These are phyloP conservation scores for Neoscytalidium dimidiatum DNA, from an alignment of 2,329 filamentous ascomycete genomes.

Conservation along the genomic window DNA sequence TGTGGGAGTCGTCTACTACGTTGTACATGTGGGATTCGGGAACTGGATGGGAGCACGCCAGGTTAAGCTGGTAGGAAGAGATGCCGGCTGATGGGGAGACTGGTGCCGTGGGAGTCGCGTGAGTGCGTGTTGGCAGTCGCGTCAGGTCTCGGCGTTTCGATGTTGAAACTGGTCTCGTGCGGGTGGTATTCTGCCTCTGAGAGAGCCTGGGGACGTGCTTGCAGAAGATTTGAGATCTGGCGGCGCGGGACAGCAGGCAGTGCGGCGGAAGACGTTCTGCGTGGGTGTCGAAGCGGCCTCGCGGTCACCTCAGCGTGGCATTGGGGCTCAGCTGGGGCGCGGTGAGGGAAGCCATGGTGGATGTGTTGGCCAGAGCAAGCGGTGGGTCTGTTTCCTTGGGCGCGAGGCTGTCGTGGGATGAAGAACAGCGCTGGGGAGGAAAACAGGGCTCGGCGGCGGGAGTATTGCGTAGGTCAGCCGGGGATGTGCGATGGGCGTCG, in stretches of 20 bases:
- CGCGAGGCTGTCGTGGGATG: not conserved
- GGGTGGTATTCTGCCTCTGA: not conserved
- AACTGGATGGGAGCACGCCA: not conserved
- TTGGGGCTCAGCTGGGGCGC: slow-evolving; percentile 7
- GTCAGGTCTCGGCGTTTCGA: not conserved
- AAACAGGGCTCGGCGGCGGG: slow-evolving; percentile 3
- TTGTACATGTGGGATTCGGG: not conserved
- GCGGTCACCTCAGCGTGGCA: slow-evolving; percentile 9
- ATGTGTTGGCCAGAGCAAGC: not conserved
- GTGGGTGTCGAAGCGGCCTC: not conserved
- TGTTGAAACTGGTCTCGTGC: not conserved
- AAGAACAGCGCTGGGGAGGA: not conserved
- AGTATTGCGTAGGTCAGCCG: slow-evolving; percentile 3
- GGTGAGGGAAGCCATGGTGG: slow-evolving; percentile 9
- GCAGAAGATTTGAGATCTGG: not conserved
- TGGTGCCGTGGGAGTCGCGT: not conserved
- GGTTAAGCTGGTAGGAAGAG: not conserved
- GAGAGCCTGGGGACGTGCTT: not conserved
- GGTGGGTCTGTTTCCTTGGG: slow-evolving; percentile 1
- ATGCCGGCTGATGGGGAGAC: not conserved
- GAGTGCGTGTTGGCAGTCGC: not conserved
- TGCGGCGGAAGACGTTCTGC: not conserved
- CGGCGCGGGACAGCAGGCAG: not conserved
- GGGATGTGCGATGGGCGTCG: slow-evolving; percentile 9
- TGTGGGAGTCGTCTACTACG: not conserved